phyloP scores from a whole-genome alignment of 805 yeast genomes.

The Maudiozyma bulderi region DNA sequence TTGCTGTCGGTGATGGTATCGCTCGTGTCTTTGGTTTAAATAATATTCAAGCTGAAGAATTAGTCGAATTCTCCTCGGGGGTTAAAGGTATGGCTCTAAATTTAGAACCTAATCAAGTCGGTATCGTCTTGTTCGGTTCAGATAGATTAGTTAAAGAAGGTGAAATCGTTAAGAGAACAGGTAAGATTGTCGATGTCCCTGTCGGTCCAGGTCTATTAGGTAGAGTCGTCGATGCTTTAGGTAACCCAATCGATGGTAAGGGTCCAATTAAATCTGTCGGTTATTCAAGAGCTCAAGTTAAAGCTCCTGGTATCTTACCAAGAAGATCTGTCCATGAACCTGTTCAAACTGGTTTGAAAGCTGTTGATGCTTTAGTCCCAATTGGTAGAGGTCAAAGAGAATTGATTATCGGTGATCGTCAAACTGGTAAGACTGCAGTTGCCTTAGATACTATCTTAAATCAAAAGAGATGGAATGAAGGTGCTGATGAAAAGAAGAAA shows the following conservation, averaged over 20 bases:
- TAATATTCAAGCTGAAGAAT: slow-evolving; percentile 99
- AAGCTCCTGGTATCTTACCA: slow-evolving; percentile 99
- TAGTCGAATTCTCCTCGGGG: slow-evolving; percentile 98
- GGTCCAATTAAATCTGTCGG: slow-evolving; percentile 88
- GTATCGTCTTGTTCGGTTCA: slow-evolving; percentile 99
- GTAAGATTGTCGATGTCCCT: slow-evolving; percentile 97
- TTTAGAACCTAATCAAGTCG: slow-evolving; percentile 99
- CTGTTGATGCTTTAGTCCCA: slow-evolving; percentile 98
- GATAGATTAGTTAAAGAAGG: slow-evolving; percentile 98
- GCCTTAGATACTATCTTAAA: slow-evolving; percentile 96
- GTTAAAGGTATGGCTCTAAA: slow-evolving; percentile 99
- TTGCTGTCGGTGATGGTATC: slow-evolving; percentile 99
- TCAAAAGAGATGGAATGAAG: slow-evolving; percentile 98
- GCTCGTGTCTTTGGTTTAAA: slow-evolving; percentile 99
- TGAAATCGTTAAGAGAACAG: slow-evolving; percentile 99
- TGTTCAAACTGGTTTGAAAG: slow-evolving; percentile 99
- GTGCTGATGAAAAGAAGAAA: slow-evolving; percentile 92
- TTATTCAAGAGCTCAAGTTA: slow-evolving; percentile 91
- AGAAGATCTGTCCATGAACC: slow-evolving; percentile 98
- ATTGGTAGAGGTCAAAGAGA: slow-evolving; percentile 99
- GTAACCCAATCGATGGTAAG: slow-evolving; percentile 99
- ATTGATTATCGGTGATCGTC: slow-evolving; percentile 99
- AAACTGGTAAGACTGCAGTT: slow-evolving; percentile 99
- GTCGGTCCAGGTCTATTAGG: slow-evolving; percentile 98
- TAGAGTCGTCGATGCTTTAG: slow-evolving; percentile 98